Base-by-base conservation (phyloP, 371 early-diverging fungal species). In the Mortierella sp. region DNA sequence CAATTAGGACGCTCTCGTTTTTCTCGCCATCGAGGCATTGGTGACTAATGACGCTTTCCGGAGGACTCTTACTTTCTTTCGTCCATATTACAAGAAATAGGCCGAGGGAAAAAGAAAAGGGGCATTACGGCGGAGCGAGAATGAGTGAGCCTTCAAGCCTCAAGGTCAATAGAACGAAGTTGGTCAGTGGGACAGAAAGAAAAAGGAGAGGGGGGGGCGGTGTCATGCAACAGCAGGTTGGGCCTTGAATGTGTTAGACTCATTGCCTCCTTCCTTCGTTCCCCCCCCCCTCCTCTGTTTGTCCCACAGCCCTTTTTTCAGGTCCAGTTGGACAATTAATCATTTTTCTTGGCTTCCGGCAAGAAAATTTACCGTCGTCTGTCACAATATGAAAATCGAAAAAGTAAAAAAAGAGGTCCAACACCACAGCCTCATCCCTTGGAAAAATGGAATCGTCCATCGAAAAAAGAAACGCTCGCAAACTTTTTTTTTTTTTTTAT, bases 281-380 rank as follows among this genome's bases (percentile, higher is more conserved):
- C 14, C 32, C 32, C 14, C 7, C 3, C 16, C 32, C 32, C 14
- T 2, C 3, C 16, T 7, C 18, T 32, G 16, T 65, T 16, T 65
- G 65, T 65, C 38, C 65, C 21, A 65, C 65, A 65, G 65, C 65
- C 65, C 10, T 63, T 21, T 12, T 1, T 32, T 16, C 12, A 35
- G 18, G 65, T 65, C 65, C 65, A 65, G 24, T 24, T 65, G 65
- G 65, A 65, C 65, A 4, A 0, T 7, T 29, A 58, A 58, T 6
- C 14, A 2, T 38, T 65, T 56, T 35, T 65, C 65, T 65, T 65
- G 65, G 65, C 65, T 65, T 32, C 65, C 65, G 65, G 65, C 7
- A 21, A 38, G 38, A 35, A 35, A 65, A 38, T 65, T 38, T 65
- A 3, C 65, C 38, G 65, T 21, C 18, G 21, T 12, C 16, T 29